These are phyloP conservation scores for Suaeda aralocaspica DNA, from an alignment of 148 eudicot species.

Conservation along the genomic window DNA sequence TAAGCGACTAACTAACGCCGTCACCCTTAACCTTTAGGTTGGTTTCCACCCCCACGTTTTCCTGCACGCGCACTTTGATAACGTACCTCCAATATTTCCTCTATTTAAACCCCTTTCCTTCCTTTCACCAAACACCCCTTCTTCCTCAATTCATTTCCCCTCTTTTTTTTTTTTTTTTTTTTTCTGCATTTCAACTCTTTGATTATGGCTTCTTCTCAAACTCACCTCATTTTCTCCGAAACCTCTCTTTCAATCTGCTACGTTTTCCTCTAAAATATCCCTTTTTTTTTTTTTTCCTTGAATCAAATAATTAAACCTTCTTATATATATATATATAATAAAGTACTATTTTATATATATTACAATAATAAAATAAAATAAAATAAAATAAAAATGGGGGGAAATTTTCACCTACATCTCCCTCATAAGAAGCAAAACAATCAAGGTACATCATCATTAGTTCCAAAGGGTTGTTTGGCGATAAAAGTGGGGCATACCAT, in stretches of 20 bases:
- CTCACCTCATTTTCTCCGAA: not conserved
- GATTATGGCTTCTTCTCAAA: conserved; percentile 13
- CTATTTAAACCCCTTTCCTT: no score
- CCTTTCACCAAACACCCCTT: conserved; percentile 1
- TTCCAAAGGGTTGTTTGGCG: conserved; percentile 54
- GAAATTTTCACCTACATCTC: conserved; percentile 21
- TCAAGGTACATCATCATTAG: conserved; percentile 15
- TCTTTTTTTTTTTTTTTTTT: not conserved
- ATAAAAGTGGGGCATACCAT: conserved; percentile 38
- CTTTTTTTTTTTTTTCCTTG: not conserved
- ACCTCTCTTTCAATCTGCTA: conserved; percentile 13
- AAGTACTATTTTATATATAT: no score
- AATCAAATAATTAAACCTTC: no score
- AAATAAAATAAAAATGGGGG: conserved; percentile 9
- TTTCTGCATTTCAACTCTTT: not conserved
- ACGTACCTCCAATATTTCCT: no score
- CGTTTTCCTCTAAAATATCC: conserved; percentile 16
- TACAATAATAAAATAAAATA: no score
- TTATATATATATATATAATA: no score
- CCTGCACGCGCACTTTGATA: no score
- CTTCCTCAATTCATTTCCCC: not conserved
- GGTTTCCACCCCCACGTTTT: no score
- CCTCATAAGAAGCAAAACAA: conserved; percentile 13
- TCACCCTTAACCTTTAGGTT: no score
- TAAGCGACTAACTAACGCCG: no score